Evolutionary conservation across 148 eudicot genomes (phyloP).

Genomic region (Persicaria maculosa): DNA sequence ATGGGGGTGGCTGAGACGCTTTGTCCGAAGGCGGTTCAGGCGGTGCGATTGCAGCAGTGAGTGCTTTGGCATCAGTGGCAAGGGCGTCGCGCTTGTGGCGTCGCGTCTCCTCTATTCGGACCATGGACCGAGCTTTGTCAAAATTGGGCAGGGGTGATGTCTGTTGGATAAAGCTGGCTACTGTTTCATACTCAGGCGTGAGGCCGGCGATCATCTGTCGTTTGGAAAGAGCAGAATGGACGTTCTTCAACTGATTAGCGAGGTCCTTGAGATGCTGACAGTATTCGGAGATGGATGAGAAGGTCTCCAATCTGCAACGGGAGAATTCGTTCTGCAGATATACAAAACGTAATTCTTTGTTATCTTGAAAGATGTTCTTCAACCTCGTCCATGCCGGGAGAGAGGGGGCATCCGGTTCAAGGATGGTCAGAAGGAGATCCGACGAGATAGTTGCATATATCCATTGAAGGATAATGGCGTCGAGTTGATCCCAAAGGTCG

Average conservation of each 20-base stretch:
- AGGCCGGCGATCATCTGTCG: neutral
- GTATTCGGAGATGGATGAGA: too few relatives aligned
- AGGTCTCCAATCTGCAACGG: neutral
- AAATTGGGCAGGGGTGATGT: neutral
- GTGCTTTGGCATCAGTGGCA: neutral
- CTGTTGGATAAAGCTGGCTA: neutral
- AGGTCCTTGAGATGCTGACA: slow-evolving; percentile 16
- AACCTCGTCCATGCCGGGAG: slow-evolving; percentile 9
- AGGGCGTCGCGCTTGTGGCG: neutral
- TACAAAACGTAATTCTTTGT: slow-evolving; percentile 14
- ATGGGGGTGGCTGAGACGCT: neutral
- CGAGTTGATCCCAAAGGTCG: slow-evolving; percentile 5
- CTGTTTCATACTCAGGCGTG: neutral
- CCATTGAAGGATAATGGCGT: slow-evolving; percentile 24
- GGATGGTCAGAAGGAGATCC: slow-evolving; percentile 19
- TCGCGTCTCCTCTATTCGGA: neutral
- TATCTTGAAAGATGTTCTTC: too few relatives aligned
- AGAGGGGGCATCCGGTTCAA: slow-evolving; percentile 9
- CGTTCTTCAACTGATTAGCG: slow-evolving; percentile 13
- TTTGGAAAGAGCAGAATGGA: slow-evolving; percentile 15
- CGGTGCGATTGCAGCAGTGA: neutral
- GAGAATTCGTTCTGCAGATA: slow-evolving; percentile 19
- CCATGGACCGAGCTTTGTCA: neutral
- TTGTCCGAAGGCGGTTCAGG: too few relatives aligned
- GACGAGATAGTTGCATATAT: slow-evolving; percentile 25